These are phyloP conservation scores for Pontederia paniculata DNA, from an alignment of 176 grass and related monocot species.

Conservation along the genomic window DNA sequence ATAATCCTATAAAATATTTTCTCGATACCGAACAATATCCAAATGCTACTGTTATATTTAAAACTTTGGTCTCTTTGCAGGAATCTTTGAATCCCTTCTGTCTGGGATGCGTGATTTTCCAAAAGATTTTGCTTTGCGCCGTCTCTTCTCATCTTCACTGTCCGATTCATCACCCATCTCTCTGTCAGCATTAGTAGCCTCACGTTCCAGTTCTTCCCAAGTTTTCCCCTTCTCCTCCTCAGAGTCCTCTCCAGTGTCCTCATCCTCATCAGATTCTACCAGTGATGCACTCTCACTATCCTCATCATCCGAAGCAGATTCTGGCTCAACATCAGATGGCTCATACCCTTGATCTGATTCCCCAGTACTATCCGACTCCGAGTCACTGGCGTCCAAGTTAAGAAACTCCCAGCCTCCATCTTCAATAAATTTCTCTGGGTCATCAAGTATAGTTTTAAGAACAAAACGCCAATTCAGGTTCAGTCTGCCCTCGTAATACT, in stretches of 20 bases:
- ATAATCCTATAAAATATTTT: too few relatives aligned
- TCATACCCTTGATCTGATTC: constrained; percentile 81
- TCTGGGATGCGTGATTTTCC: constrained; percentile 31
- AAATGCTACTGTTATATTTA: constrained; percentile 2
- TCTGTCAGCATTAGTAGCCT: constrained; percentile 66
- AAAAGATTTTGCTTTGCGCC: constrained; percentile 42
- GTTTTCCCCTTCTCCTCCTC: constrained; percentile 97
- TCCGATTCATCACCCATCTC: constrained; percentile 69
- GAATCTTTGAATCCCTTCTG: constrained; percentile 31
- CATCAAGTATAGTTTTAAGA: constrained; percentile 75
- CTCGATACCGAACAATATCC: neutral
- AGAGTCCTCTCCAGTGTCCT: constrained; percentile 52
- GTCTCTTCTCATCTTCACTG: constrained; percentile 66
- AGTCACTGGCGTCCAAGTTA: constrained; percentile 88
- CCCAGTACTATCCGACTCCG: constrained; percentile 55
- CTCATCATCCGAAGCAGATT: constrained; percentile 59
- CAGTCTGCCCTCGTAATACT: constrained; percentile 87
- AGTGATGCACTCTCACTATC: constrained; percentile 40
- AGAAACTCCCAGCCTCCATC: constrained; percentile 86
- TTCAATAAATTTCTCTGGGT: constrained; percentile 82
- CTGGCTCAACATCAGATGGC: constrained; percentile 64
- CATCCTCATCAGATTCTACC: constrained; percentile 49
- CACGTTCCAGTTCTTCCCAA: constrained; percentile 77
- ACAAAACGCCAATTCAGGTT: constrained; percentile 87
- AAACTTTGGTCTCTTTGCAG: constrained; percentile 41